Conservation (phyloP, 257 asterid species). For the Capsicum pubescens region DNA sequence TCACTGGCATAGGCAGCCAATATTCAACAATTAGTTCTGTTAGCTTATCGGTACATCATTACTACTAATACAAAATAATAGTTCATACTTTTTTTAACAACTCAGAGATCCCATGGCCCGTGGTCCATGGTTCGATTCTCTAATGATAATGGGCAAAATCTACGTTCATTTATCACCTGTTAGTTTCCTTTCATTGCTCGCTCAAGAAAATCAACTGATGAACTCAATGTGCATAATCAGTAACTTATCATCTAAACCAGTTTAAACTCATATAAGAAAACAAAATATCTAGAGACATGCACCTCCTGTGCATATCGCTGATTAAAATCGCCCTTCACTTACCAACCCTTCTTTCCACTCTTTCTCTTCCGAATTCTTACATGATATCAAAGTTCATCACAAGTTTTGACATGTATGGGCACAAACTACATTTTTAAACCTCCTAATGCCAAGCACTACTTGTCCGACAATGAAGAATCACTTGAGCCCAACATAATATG, state of each 20-base stretch:
- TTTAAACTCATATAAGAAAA: not conserved
- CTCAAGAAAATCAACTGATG: not conserved
- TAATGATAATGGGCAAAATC: not conserved
- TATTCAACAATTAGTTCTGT: not conserved
- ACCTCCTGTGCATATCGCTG: not conserved
- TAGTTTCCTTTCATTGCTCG: not conserved
- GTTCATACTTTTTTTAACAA: not conserved
- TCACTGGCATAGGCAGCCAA: not conserved
- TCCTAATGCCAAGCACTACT: slow-evolving; percentile 4
- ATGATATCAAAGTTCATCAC: not conserved
- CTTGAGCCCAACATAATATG: not conserved
- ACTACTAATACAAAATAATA: not conserved
- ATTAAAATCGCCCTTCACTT: not conserved
- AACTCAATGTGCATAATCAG: not conserved
- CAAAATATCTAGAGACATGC: not conserved
- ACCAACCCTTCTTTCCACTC: not conserved
- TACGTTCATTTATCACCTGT: not conserved
- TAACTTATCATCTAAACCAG: not conserved
- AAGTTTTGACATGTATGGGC: not conserved
- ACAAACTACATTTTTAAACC: not conserved
- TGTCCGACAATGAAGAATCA: not conserved
- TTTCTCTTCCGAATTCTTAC: not conserved
- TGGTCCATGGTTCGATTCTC: not conserved
- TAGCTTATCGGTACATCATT: not conserved
- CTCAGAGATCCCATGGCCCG: not conserved